Conservation (phyloP, 2,329 filamentous ascomycete genomes). For the Helotiales sp. region DNA sequence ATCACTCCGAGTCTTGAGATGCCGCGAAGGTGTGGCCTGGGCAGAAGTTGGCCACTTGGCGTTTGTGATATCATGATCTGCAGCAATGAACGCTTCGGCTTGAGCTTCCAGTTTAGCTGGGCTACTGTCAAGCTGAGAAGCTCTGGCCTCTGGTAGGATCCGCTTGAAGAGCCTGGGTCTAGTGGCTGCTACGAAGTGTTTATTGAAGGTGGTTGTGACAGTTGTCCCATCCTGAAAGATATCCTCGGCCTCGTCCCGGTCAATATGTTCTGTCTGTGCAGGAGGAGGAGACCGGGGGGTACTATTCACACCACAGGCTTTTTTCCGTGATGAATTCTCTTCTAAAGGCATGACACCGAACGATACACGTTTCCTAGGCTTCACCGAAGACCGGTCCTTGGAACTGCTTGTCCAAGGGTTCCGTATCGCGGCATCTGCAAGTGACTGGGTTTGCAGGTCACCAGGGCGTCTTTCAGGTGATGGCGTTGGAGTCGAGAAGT, state of each 20-base stretch:
- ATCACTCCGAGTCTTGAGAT: slow-evolving; percentile 53
- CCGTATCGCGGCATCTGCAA: slow-evolving; percentile 32
- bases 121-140: slow-evolving; percentile 33
- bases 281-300: slow-evolving; percentile 34
- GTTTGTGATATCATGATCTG: slow-evolving; percentile 44
- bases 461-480: slow-evolving; percentile 8
- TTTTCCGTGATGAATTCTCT: slow-evolving; percentile 7
- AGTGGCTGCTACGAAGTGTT: slow-evolving; percentile 29
- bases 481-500: slow-evolving; percentile 32
- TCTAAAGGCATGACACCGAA: slow-evolving; percentile 32
- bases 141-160: slow-evolving; percentile 20
- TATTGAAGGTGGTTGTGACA: slow-evolving; percentile 23
- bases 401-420: slow-evolving; percentile 39
- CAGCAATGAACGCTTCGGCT: slow-evolving; percentile 55
- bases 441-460: slow-evolving; percentile 32
- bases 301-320: not conserved
- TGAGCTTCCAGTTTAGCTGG: slow-evolving; percentile 53
- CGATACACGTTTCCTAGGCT: slow-evolving; percentile 39
- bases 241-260: slow-evolving; percentile 29
- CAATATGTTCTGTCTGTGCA: not conserved
- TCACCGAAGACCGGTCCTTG: slow-evolving; percentile 22
- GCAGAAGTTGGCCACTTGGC: slow-evolving; percentile 13
- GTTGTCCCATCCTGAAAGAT: slow-evolving; percentile 28
- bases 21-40: slow-evolving; percentile 42
- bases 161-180: slow-evolving; percentile 21